A percentile compares a stretch with the other conserved stretches of the same genome.
Conservation (phyloP, 108 stramenopile species). For the Nitzschia sp. region DNA sequence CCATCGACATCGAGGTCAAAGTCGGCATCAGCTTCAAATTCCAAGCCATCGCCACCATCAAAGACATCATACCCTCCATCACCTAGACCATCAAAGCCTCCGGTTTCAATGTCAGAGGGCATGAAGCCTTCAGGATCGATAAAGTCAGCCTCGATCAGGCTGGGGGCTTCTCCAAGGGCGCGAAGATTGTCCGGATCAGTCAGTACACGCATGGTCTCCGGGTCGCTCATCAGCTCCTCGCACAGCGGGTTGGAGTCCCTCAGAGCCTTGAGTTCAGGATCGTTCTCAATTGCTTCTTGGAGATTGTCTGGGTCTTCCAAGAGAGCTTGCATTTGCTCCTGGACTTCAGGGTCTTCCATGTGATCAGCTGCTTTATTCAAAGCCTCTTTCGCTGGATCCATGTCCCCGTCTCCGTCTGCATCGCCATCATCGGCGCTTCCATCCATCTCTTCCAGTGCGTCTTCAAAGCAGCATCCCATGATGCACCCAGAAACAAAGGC, state of each 20-base stretch:
- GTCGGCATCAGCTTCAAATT: conserved; percentile 1
- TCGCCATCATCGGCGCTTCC: conserved; percentile 13
- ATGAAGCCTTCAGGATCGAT: conserved; percentile 33
- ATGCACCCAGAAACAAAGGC: conserved; percentile 16
- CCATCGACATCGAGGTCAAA: conserved; percentile 16
- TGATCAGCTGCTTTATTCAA: conserved; percentile 51
- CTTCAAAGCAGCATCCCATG: conserved; percentile 44
- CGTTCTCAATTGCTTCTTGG: conserved; percentile 53
- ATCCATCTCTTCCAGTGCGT: conserved; percentile 29
- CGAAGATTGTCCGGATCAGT: conserved; percentile 59
- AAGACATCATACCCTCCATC: conserved; percentile 17
- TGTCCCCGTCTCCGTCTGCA: conserved; percentile 5
- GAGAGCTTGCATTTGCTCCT: conserved; percentile 45
- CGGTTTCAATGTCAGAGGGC: conserved; percentile 27
- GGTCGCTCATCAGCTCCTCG: conserved; percentile 51
- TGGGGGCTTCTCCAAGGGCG: conserved; percentile 49
- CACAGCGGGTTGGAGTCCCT: conserved; percentile 51
- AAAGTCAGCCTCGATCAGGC: conserved; percentile 51
- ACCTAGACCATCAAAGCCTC: conserved; percentile 19
- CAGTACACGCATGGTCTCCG: conserved; percentile 55
- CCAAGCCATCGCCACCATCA: conserved; percentile 7
- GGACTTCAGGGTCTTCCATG: conserved; percentile 59
- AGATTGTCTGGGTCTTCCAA: conserved; percentile 56
- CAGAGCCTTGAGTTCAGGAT: conserved; percentile 37
- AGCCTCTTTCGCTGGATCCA: conserved; percentile 26